Evolutionary conservation across 768 basidiomycete genomes (phyloP), one percentile per base, ranked within the genome.

Genomic region (Suillus alpinus): DNA sequence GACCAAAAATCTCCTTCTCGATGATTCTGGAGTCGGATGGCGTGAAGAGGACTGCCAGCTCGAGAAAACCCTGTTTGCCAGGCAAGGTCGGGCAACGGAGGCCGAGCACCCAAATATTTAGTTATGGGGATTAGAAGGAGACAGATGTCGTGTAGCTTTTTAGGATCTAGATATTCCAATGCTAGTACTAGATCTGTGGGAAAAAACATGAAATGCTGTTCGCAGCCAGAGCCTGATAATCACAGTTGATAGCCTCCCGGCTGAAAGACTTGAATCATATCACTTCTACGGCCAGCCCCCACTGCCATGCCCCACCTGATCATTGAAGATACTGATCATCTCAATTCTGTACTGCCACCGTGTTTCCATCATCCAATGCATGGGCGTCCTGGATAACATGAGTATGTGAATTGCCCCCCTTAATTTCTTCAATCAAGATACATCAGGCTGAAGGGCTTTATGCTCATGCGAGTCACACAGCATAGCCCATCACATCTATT

Each of bases 51-150:
- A 50, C 60, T 63, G 10, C 56, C 39, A 4, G 44, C 52, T 37
- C 69, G 5, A 63, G 71, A 29, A 65, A 61, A 16, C 60, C 69
- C 23, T 43, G 73, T 23, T 68, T 69, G 4, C 16, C 58, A 9
- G 70, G n/a, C 68, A 72, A n/a, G 62, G 66, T 12, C 59, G 79
- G 3, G 74, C 7, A 63, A 76, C 20, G 73, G 37, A 71, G 81
- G 36, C 74, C 72, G 39, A 70, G 72, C 18, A 62, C 71, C 26
- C 26, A 32, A 4, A 32, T 32, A 4, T 32, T 32, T 4, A 32
- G 32, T 32, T 32, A 6, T 6, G 32, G 32, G 32, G 32, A 32
- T 32, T 32, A 32, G 32, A 32, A 32, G 32, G 31, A 31, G 31
- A 31, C n/a, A n/a, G n/a, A n/a, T n/a, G n/a, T n/a, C n/a, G n/a